These are phyloP conservation scores for Sclerotinia sclerotiorum DNA, from an alignment of 2,329 filamentous ascomycete genomes.

Conservation along the genomic window DNA sequence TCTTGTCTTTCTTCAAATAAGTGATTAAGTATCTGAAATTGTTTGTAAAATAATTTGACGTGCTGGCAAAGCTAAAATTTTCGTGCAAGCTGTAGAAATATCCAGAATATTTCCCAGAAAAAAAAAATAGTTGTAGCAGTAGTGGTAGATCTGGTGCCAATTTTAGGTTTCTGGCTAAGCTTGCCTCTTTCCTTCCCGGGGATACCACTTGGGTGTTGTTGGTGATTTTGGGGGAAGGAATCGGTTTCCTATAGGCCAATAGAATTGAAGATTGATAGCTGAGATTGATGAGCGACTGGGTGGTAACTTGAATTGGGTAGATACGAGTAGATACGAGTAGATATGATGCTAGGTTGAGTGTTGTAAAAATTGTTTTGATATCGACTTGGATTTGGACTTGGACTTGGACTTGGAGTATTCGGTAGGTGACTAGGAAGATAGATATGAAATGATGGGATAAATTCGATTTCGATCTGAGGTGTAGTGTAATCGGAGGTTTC, in stretches of 20 bases:
- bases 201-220: neutral
- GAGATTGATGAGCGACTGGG: neutral
- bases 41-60: neutral
- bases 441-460: no score
- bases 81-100: neutral
- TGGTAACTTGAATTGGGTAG: neutral
- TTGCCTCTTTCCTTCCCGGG: neutral
- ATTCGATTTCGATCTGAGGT: no score
- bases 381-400: no score
- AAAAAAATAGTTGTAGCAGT: neutral
- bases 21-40: neutral
- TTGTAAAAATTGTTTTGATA: no score
- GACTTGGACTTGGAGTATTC: no score
- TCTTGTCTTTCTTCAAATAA: neutral
- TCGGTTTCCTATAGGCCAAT: no score
- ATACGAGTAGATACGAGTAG: neutral
- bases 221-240: neutral
- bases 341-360: neutral
- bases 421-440: no score
- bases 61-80: neutral
- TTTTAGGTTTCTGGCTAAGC: constrained; percentile 2
- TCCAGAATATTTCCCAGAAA: neutral
- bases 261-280: neutral
- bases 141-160: neutral
- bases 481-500: no score